Percentiles rank a stretch among this genome's conserved stretches.
Evolutionary conservation across 768 basidiomycete species (phyloP).

Genomic region (Pisolithus orientalis): DNA sequence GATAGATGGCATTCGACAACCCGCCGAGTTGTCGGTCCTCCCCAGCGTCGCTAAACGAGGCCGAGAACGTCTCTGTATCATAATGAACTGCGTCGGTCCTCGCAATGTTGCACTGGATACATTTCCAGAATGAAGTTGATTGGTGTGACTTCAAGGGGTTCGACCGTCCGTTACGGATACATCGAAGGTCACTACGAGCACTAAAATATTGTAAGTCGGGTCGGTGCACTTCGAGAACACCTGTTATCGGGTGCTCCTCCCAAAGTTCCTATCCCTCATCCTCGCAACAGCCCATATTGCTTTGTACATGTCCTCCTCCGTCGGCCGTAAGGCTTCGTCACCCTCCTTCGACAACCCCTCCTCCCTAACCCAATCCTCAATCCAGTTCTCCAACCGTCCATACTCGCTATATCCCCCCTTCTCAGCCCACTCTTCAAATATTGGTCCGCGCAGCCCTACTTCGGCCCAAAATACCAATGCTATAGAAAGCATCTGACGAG

Average conservation of each 20-base stretch:
- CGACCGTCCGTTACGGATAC: too few species aligned
- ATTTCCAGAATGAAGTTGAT: too few species aligned
- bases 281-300: constrained; percentile 20
- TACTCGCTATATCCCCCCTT: constrained; percentile 36
- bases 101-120: too few species aligned
- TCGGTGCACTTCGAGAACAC: neutral
- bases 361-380: constrained; percentile 52
- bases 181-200: neutral
- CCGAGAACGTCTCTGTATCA: too few species aligned
- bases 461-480: constrained; percentile 71
- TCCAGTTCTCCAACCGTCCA: constrained; percentile 42
- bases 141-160: too few species aligned
- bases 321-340: constrained; percentile 22
- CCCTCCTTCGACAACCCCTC: constrained; percentile 16
- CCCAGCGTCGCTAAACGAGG: too few species aligned
- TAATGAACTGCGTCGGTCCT: too few species aligned
- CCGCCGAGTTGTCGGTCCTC: too few species aligned
- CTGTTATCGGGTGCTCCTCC: neutral
- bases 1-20: too few species aligned
- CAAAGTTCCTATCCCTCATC: constrained; percentile 18
- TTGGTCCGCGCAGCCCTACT: constrained; percentile 53
- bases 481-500: constrained; percentile 48
- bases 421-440: constrained; percentile 43
- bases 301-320: constrained; percentile 30
- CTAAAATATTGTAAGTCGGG: constrained; percentile 1